Conservation (phyloP, 768 basidiomycete species). For the Auriscalpium microsporum region DNA sequence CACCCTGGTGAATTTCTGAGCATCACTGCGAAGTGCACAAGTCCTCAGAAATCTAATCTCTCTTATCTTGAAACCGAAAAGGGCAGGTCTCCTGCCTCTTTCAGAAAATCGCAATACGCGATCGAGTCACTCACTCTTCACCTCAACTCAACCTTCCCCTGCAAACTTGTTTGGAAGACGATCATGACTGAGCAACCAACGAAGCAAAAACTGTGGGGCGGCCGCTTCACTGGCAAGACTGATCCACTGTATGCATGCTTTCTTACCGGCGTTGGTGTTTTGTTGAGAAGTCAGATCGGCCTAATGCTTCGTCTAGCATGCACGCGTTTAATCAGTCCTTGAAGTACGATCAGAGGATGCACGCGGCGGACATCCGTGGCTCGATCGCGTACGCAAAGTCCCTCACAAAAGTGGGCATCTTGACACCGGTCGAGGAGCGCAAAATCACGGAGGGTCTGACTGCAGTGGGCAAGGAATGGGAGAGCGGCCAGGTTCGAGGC, state of each 20-base stretch:
- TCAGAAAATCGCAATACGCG: no score
- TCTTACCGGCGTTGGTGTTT: neutral
- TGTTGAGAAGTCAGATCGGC: slow-evolving; percentile 11
- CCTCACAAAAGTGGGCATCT: slow-evolving; percentile 68
- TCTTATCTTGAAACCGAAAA: no score
- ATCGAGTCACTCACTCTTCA: no score
- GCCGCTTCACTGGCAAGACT: slow-evolving; percentile 77
- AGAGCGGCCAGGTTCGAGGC: slow-evolving; percentile 54
- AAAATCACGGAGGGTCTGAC: slow-evolving; percentile 69
- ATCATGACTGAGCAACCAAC: slow-evolving; percentile 34
- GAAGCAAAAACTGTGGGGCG: slow-evolving; percentile 81
- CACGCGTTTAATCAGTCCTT: slow-evolving; percentile 96
- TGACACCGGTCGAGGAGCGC: slow-evolving; percentile 66
- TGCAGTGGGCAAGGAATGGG: slow-evolving; percentile 81
- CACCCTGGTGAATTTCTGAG: no score
- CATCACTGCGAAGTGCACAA: no score
- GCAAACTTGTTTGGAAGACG: no score
- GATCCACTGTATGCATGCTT: slow-evolving; percentile 64
- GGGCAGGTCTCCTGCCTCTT: no score
- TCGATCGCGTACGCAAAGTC: slow-evolving; percentile 96
- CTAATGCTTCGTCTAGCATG: slow-evolving; percentile 51
- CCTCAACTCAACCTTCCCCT: no score
- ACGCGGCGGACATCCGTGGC: slow-evolving; percentile 82
- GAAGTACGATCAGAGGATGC: slow-evolving; percentile 91
- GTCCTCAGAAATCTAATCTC: no score